Evolutionary conservation across 1,139 yeast species (phyloP).

Genomic region (Scheffersomyces insectosa): DNA sequence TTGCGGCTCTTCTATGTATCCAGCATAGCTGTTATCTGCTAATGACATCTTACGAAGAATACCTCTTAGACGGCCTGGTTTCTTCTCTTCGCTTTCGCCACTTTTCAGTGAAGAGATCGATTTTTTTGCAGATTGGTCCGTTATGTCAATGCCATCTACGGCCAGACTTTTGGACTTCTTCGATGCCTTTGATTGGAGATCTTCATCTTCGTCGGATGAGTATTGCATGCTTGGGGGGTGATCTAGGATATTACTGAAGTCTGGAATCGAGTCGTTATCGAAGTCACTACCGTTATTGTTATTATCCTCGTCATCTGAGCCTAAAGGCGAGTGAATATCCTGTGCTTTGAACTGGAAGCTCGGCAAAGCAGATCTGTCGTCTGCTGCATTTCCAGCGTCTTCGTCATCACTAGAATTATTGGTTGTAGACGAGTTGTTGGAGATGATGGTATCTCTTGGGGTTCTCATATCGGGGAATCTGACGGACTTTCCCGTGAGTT

Average conservation of each 20-base stretch:
- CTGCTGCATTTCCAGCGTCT: slow-evolving; percentile 6
- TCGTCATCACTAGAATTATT: slow-evolving; percentile 21
- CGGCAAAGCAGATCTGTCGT: slow-evolving; percentile 15
- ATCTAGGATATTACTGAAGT: slow-evolving; percentile 1
- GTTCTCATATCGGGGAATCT: slow-evolving; percentile 32
- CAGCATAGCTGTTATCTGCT: slow-evolving; percentile 20
- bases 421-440: slow-evolving; percentile 27
- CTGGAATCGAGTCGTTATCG: slow-evolving; percentile 3
- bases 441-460: slow-evolving; percentile 26
- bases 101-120: slow-evolving; percentile 5
- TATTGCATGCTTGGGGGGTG: slow-evolving; percentile 1
- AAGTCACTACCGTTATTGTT: slow-evolving; percentile 5
- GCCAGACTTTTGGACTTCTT: slow-evolving; percentile 1
- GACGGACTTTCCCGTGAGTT: slow-evolving; percentile 27
- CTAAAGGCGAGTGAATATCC: not conserved
- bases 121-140: slow-evolving; percentile 19
- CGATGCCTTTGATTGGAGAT: slow-evolving; percentile 4
- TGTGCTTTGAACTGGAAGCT: slow-evolving; percentile 12
- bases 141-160: slow-evolving; percentile 16
- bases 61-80: slow-evolving; percentile 24
- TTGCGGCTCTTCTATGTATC: slow-evolving; percentile 12
- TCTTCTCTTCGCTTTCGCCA: slow-evolving; percentile 1
- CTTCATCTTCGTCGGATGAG: slow-evolving; percentile 7
- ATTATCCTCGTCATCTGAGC: slow-evolving; percentile 7
- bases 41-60: slow-evolving; percentile 39